Conservation (phyloP, 345 rosid species). For the Hibiscus tridactylites region DNA sequence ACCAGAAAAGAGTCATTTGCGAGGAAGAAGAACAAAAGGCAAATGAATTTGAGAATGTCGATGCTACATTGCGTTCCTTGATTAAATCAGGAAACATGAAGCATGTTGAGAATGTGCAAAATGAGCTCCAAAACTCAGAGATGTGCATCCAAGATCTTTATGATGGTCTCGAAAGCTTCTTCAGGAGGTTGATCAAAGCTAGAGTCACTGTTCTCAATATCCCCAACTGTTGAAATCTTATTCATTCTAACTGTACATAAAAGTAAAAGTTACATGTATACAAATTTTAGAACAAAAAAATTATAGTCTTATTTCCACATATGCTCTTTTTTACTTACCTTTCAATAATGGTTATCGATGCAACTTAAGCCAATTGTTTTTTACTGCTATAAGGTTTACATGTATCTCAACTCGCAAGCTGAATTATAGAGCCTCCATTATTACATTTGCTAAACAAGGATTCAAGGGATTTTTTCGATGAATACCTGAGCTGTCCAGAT, state of each 20-base stretch:
- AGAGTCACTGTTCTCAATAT: slow-evolving; percentile 19
- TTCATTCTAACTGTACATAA: neutral
- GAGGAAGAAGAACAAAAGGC: neutral
- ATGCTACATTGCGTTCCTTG: neutral
- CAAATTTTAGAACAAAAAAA: neutral
- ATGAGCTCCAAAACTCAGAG: neutral
- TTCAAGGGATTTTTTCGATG: neutral
- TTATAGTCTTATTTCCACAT: neutral
- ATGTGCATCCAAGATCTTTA: neutral
- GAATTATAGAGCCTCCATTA: neutral
- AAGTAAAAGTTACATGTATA: neutral
- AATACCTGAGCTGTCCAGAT: neutral
- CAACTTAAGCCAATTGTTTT: neutral
- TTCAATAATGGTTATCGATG: neutral
- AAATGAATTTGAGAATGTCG: neutral
- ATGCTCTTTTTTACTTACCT: neutral
- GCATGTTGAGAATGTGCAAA: neutral
- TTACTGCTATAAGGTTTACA: neutral
- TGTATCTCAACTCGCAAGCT: too few relatives aligned
- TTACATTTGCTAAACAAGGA: too few relatives aligned
- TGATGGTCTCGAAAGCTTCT: neutral
- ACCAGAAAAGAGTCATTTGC: neutral
- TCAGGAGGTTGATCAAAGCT: neutral
- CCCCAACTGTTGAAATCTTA: neutral
- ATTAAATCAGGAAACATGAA: neutral